Base-by-base conservation (phyloP, 768 basidiomycete species). In the Podaxis carcinomalis region DNA sequence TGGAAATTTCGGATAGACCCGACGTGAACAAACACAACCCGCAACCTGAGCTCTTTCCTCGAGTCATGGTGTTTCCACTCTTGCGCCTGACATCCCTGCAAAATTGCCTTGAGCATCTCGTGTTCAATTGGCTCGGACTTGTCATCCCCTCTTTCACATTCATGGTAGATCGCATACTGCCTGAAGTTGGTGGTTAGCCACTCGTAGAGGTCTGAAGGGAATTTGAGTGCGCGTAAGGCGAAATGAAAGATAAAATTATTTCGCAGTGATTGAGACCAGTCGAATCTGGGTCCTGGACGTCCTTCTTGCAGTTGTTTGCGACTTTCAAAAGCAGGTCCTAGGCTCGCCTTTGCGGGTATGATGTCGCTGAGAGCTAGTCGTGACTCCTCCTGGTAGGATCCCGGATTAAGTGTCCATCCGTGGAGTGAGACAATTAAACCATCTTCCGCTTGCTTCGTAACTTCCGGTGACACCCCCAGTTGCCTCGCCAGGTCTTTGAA, bases 11-110 rank as follows among this genome's bases (percentile, higher is more conserved):
- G 68, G 59, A 92, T 66, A 2, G 86, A 78, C 19, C 83, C 82
- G 14, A 84, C 79, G 68, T 91, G 87, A 23, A 90, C 78, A 62
- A 91, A 92, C n/a, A 90, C 67, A 23, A 84, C 72, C 10, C 83
- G 55, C 36, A 60, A 16, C 25, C 51, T 61, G 7, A 19, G 32
- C 51, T 57, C 57, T 56, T 61, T 59, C 40, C 51, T 61, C 25
- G 36, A 40, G 19, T 56, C 56, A 21, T 57, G 47, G 27, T 42
- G 52, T 23, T 59, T 51, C 47, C 52, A 32, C 25, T 63, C 59
- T n/a, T 50, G 51, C 14, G 56, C 57, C 28, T 57, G 55, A 35
- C 56, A 57, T 19, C 27, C 50, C 37, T 63, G 23, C 36, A 65
- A 16, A 32, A 68, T 61, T 14, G 54, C 44, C 44, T 40, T 42